Conservation (phyloP, 176 grass and related monocot genomes). For the Elymus sibiricus region DNA sequence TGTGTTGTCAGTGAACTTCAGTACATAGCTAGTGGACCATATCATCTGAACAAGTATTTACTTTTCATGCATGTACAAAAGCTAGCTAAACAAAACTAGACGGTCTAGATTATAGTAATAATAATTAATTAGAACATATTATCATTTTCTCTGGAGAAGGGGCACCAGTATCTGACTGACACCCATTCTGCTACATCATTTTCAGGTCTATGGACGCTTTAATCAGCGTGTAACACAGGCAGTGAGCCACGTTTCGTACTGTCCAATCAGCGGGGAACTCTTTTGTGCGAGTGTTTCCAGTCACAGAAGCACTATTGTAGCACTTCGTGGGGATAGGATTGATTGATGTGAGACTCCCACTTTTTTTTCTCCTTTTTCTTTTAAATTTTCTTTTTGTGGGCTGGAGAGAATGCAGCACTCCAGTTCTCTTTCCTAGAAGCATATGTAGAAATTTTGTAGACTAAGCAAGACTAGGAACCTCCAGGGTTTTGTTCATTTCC, state of each 20-base stretch:
- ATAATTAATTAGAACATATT: no score
- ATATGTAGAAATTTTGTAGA: conserved; percentile 11
- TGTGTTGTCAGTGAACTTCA: conserved; percentile 17
- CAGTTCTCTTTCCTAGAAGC: not conserved
- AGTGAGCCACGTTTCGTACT: not conserved
- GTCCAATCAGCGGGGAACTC: conserved; percentile 4
- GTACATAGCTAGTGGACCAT: not conserved
- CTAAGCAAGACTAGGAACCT: not conserved
- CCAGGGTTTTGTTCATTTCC: not conserved
- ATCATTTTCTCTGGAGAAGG: not conserved
- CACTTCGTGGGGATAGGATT: conserved; percentile 23
- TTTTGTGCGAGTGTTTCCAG: conserved; percentile 16
- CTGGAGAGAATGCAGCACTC: not conserved
- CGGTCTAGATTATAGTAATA: not conserved
- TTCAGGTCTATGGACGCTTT: conserved; percentile 26
- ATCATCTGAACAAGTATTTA: not conserved
- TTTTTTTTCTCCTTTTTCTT: not conserved
- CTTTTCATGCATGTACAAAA: not conserved
- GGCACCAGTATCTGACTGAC: conserved; percentile 11
- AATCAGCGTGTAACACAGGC: not conserved
- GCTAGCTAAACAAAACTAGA: not conserved
- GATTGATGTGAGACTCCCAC: conserved; percentile 12
- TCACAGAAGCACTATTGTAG: conserved; percentile 29
- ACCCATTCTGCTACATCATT: not conserved
- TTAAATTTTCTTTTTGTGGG: not conserved